Conservation (phyloP, 2,329 filamentous ascomycete species). For the Sporothrix mexicana region DNA sequence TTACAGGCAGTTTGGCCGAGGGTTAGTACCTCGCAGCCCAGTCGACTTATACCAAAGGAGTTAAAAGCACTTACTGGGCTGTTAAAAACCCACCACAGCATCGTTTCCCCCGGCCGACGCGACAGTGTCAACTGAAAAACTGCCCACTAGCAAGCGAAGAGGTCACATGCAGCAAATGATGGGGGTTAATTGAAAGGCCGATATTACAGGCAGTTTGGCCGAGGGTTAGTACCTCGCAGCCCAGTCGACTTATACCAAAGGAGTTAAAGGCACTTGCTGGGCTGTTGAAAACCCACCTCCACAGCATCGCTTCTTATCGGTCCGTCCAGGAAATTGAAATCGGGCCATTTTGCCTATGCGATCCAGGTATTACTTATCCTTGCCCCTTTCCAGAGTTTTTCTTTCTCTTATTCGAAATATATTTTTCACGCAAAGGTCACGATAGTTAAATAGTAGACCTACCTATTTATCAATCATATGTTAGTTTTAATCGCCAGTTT, state of each 20-base stretch:
- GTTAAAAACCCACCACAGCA: too few relatives aligned
- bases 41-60: not conserved
- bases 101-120: too few relatives aligned
- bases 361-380: not conserved
- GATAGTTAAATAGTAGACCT: not conserved
- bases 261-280: not conserved
- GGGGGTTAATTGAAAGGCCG: not conserved
- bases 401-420: not conserved
- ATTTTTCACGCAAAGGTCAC: not conserved
- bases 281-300: too few relatives aligned
- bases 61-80: not conserved
- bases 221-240: not conserved
- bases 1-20: not conserved
- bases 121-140: not conserved
- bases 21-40: not conserved
- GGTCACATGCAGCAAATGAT: not conserved
- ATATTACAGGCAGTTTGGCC: not conserved
- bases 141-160: not conserved
- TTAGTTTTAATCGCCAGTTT: too few relatives aligned
- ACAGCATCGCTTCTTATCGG: not conserved
- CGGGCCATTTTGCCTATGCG: not conserved
- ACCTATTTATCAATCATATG: too few relatives aligned
- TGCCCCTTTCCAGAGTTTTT: not conserved
- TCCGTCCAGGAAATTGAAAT: slow-evolving; percentile 4
- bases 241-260: not conserved